Percentiles rank a stretch among this genome's conserved stretches.
Evolutionary conservation across 352 stramenopile genomes (phyloP).

Genomic region (Phytophthora kernoviae): DNA sequence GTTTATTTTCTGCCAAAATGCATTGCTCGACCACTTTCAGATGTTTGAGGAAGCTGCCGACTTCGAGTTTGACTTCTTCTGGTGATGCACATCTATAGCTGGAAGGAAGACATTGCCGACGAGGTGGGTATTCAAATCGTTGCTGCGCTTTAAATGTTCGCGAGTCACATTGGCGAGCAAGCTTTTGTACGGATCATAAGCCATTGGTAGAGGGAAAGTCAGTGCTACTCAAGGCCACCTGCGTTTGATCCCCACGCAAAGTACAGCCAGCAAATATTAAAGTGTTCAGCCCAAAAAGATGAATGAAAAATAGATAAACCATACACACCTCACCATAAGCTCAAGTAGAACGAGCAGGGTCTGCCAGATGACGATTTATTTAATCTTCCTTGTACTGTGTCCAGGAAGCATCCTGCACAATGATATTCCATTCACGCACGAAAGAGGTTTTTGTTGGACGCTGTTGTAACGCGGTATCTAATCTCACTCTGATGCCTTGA

Average conservation of each 20-base stretch:
- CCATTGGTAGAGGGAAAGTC: slow-evolving; percentile 9
- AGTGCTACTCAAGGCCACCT: neutral
- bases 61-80: slow-evolving; percentile 8
- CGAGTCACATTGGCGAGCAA: slow-evolving; percentile 51
- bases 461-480: slow-evolving; percentile 4
- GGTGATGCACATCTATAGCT: slow-evolving; percentile 40
- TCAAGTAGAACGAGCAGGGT: neutral
- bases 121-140: slow-evolving; percentile 46
- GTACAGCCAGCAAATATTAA: neutral
- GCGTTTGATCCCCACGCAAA: slow-evolving; percentile 4
- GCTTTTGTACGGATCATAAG: slow-evolving; percentile 54
- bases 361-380: slow-evolving; percentile 2
- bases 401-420: slow-evolving; percentile 7
- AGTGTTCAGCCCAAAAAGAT: slow-evolving; percentile 20
- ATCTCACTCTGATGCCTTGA: slow-evolving; percentile 25
- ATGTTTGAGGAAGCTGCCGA: slow-evolving; percentile 52
- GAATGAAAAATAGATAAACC: slow-evolving; percentile 27
- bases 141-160: slow-evolving; percentile 47
- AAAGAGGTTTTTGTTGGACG: too few relatives aligned
- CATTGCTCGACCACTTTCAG: slow-evolving; percentile 78
- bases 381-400: neutral
- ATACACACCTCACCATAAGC: slow-evolving; percentile 2
- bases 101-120: slow-evolving; percentile 73
- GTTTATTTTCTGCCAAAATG: slow-evolving; percentile 72
- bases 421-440: neutral